Evolutionary conservation across 768 basidiomycete species (phyloP), one percentile per base, ranked within the genome.

Genomic region (Cubamyces lactineus): DNA sequence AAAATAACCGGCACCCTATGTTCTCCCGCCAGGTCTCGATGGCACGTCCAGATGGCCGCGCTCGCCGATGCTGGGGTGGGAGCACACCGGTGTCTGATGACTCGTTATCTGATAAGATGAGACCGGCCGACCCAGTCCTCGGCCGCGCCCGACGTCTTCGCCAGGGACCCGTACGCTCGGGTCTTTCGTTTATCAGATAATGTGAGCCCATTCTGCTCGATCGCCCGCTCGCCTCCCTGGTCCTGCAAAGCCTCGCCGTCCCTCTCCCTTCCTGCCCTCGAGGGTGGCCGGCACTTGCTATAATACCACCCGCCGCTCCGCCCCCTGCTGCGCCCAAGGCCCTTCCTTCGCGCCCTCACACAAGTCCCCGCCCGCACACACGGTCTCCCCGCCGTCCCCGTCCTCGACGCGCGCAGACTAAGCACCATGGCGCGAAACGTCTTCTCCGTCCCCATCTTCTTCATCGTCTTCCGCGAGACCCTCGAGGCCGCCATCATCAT

Each of bases 381-480:
- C 34, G 34, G 34, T 34, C 34, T 34, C 34, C 34, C 34, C 34
- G 34, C 34, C 34, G 34, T 34, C 34, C 34, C 62, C 57, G 52
- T 26, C 8, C 57, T 51, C 57, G 50, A 39, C 51, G 53, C 30
- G 57, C 26, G 51, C 40, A 63, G 40, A 54, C 53, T 28, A 28
- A 28, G 3, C 57, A 66, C 66, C 59, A 93, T 94, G 92, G 78
- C 82, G 17, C 82, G 82, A 64, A 83, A 86, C 70, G 77, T 95
- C 57, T 97, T 97, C 77, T 92, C 91, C 60, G 83, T 96, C 58
- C 87, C 94, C 70, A 94, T 98, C 67, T 97, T 95, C 81, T 94
- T 98, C 83, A 94, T 97, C 77, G 87, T 96, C 77, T 94, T 96
- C 75, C 86, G 95, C 72, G 95, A 97, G 83, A 91, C 93, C 5